Evolutionary conservation across 257 asterid genomes (phyloP).

Genomic region (Solanum pinnatisectum): DNA sequence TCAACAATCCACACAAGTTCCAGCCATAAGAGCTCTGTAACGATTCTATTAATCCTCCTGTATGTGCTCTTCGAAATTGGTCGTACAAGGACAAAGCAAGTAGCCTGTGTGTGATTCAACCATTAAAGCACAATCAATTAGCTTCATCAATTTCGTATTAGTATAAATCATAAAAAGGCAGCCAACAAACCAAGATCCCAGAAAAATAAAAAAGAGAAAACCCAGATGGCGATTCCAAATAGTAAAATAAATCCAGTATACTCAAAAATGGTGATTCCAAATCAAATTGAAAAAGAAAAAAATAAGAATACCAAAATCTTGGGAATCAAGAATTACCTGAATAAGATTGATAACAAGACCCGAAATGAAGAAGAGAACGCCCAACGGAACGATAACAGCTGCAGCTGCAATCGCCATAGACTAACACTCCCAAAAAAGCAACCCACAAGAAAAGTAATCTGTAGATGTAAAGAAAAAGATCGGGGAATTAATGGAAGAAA

Average conservation of each 20-base stretch:
- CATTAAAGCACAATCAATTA: background rate
- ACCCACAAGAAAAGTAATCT: background rate
- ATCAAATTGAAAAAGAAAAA: background rate
- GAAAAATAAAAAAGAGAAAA: background rate
- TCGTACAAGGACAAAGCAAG: conserved; percentile 53
- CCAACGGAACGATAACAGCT: conserved; percentile 67
- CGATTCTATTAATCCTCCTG: conserved; percentile 68
- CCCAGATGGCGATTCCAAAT: background rate
- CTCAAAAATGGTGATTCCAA: background rate
- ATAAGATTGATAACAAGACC: conserved; percentile 72
- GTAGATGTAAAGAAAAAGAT: background rate
- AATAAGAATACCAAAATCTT: background rate
- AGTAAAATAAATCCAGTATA: background rate
- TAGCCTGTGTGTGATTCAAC: conserved; percentile 50
- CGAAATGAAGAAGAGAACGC: conserved; percentile 73
- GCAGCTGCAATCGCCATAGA: conserved; percentile 54
- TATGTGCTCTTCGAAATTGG: conserved; percentile 74
- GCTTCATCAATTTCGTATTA: background rate
- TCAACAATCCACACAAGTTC: conserved; percentile 94
- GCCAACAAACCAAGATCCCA: background rate
- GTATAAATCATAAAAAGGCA: background rate
- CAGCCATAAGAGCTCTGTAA: conserved; percentile 81
- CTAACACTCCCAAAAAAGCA: background rate
- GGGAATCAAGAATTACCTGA: conserved; percentile 38
- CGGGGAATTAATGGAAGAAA: background rate